These are phyloP conservation scores for Talaromyces borbonicus DNA, from an alignment of 495 filamentous ascomycete species.

Conservation along the genomic window DNA sequence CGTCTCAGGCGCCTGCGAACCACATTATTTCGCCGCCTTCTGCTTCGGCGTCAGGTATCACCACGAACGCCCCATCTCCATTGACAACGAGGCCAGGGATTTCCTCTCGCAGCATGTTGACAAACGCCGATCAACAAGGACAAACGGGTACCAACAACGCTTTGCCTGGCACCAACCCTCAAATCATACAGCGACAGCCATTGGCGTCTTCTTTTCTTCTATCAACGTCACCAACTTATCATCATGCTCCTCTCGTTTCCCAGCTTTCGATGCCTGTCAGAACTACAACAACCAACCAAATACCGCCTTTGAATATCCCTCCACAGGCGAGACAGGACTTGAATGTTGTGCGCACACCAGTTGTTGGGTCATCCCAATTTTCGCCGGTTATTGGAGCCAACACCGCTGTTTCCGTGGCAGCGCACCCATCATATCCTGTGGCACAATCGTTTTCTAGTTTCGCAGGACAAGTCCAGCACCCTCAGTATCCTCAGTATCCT, in stretches of 20 bases:
- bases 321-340: not conserved
- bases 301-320: not conserved
- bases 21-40: no score
- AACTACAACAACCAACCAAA: not conserved
- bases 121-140: not conserved
- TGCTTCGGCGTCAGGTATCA: no score
- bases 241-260: not conserved
- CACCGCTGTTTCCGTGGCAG: not conserved
- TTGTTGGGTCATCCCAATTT: not conserved
- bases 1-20: no score
- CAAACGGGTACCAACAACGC: not conserved
- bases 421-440: not conserved
- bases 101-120: no score
- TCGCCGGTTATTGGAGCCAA: not conserved
- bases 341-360: not conserved
- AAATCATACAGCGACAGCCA: not conserved
- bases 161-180: not conserved
- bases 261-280: not conserved
- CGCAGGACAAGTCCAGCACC: not conserved
- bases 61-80: no score
- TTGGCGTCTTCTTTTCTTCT: not conserved
- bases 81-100: no score
- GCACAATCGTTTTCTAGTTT: not conserved
- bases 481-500: not conserved
- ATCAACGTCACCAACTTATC: not conserved